These are phyloP conservation scores for Laguncularia racemosa DNA, from an alignment of 345 rosid species.

Conservation along the genomic window DNA sequence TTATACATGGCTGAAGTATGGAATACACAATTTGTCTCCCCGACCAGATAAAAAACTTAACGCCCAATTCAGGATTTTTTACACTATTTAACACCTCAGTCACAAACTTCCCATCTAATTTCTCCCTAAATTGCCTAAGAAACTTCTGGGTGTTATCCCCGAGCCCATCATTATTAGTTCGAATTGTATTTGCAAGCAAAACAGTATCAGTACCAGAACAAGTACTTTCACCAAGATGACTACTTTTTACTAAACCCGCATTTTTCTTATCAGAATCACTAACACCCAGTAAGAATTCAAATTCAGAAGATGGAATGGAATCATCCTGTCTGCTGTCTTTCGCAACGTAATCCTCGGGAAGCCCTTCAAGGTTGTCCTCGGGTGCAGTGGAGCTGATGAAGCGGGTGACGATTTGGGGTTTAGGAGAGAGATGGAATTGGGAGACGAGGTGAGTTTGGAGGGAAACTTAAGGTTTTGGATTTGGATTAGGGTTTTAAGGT, in stretches of 20 bases:
- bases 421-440: not conserved
- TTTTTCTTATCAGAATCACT: constrained; percentile 34
- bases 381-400: constrained; percentile 36
- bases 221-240: constrained; percentile 13
- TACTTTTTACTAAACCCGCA: no score
- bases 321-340: constrained; percentile 18
- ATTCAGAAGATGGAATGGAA: constrained; percentile 45
- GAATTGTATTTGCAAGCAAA: constrained; percentile 41
- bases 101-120: constrained; percentile 47
- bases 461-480: not conserved
- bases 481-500: not conserved
- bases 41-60: constrained; percentile 80
- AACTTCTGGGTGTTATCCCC: constrained; percentile 48
- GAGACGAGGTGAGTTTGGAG: constrained; percentile 11
- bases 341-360: constrained; percentile 34
- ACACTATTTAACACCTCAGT: constrained; percentile 53
- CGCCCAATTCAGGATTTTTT: constrained; percentile 43
- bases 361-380: constrained; percentile 30
- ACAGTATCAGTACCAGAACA: constrained; percentile 36
- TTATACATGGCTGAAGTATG: constrained; percentile 49
- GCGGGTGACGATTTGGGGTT: constrained; percentile 17
- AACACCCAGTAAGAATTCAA: constrained; percentile 41
- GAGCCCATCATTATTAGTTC: constrained; percentile 31
- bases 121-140: constrained; percentile 64
- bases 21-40: constrained; percentile 82